Conservation (phyloP, 805 yeast genomes). For the Schwanniomyces yamadae region DNA sequence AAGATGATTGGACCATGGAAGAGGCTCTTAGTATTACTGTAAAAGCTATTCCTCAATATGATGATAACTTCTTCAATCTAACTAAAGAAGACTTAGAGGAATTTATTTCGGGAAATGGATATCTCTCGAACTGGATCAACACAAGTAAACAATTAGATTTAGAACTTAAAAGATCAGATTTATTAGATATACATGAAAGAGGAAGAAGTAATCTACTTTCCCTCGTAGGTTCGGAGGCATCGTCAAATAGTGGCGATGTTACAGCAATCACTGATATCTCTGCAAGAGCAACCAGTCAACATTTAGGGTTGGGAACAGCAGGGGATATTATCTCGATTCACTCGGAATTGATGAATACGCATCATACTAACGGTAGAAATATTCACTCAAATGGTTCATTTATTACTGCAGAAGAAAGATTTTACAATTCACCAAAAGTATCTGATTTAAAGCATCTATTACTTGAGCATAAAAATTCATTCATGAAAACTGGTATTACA, state of each 20-base stretch:
- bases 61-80: background rate
- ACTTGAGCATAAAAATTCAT: slow-evolving; percentile 4
- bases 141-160: slow-evolving; percentile 24
- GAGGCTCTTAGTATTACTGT: slow-evolving; percentile 5
- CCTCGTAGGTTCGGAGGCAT: slow-evolving; percentile 4
- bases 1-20: slow-evolving; percentile 15
- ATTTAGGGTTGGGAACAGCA: slow-evolving; percentile 38
- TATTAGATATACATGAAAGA: background rate
- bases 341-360: slow-evolving; percentile 26
- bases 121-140: slow-evolving; percentile 31
- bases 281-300: background rate
- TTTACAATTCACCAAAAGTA: slow-evolving; percentile 28
- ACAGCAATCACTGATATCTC: slow-evolving; percentile 7
- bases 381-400: slow-evolving; percentile 12
- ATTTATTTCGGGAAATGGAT: slow-evolving; percentile 26
- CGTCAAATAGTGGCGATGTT: slow-evolving; percentile 10
- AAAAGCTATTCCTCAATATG: slow-evolving; percentile 1
- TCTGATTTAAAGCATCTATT: slow-evolving; percentile 36
- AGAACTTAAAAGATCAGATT: slow-evolving; percentile 4
- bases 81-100: slow-evolving; percentile 17
- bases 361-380: slow-evolving; percentile 9
- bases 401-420: slow-evolving; percentile 13
- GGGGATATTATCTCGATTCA: slow-evolving; percentile 42
- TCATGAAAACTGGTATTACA: slow-evolving; percentile 2
- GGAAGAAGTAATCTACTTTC: slow-evolving; percentile 1